Conservation (phyloP, 1,284 basidiomycete species). For the Laetiporus sulphureus region DNA sequence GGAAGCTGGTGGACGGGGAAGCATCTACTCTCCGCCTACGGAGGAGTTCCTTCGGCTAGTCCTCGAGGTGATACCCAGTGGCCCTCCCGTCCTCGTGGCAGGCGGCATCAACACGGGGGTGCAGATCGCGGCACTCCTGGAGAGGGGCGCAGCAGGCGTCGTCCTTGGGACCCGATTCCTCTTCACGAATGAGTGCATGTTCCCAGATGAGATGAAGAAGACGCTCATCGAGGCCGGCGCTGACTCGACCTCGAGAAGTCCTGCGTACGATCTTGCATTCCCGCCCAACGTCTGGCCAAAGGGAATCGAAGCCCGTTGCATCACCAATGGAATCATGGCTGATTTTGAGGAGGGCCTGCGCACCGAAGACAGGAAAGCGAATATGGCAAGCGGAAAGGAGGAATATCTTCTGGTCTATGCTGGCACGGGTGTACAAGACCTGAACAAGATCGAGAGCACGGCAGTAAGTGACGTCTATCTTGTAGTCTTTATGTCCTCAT, state of each 20-base stretch:
- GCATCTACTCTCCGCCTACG: conserved; percentile 46
- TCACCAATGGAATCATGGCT: conserved; percentile 1
- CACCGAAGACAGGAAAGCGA: background rate
- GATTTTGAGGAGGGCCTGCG: background rate
- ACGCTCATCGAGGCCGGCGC: conserved; percentile 47
- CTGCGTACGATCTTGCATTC: conserved; percentile 59
- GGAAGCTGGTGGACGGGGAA: conserved; percentile 73
- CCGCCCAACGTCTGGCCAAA: conserved; percentile 58
- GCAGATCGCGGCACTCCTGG: conserved; percentile 58
- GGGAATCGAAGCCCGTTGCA: conserved; percentile 24
- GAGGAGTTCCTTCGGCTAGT: conserved; percentile 54
- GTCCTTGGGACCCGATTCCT: conserved; percentile 71
- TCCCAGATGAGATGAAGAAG: conserved; percentile 47
- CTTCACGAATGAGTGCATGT: conserved; percentile 57
- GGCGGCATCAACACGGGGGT: conserved; percentile 47
- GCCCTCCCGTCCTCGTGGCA: conserved; percentile 55
- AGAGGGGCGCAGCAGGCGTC: conserved; percentile 58
- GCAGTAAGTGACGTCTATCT: background rate
- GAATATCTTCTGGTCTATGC: conserved; percentile 2
- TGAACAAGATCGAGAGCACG: conserved; percentile 1
- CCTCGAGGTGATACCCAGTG: conserved; percentile 35
- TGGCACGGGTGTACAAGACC: conserved; percentile 1
- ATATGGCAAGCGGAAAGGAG: conserved; percentile 2
- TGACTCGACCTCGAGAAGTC: conserved; percentile 48
- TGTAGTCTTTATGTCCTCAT: background rate